phyloP scores from a whole-genome alignment of 2,329 filamentous ascomycete genomes.

The Xylaria sp. region DNA sequence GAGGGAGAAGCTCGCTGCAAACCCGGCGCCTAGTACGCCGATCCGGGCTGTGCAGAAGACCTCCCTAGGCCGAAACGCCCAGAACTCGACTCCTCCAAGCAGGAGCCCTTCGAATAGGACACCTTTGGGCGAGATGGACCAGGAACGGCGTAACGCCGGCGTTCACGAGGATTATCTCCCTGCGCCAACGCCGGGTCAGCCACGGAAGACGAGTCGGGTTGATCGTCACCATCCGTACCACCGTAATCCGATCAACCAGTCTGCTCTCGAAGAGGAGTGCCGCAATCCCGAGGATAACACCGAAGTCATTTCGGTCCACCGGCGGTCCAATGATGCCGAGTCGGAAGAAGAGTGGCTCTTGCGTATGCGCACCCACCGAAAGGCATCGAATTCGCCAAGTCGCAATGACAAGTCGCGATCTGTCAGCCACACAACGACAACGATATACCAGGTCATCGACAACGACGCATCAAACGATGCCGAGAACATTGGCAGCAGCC shows the following conservation, averaged over 20 bases:
- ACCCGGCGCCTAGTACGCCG: constrained; percentile 59
- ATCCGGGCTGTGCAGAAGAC: constrained; percentile 64
- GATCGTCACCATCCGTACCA: constrained; percentile 77
- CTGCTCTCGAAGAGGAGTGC: constrained; percentile 50
- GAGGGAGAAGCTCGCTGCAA: constrained; percentile 60
- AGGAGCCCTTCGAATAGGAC: constrained; percentile 74
- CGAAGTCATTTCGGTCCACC: constrained; percentile 64
- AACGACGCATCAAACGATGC: constrained; percentile 71
- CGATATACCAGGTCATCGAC: constrained; percentile 65
- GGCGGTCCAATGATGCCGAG: constrained; percentile 65
- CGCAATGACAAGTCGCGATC: constrained; percentile 67
- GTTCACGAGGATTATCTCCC: constrained; percentile 90
- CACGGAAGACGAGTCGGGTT: constrained; percentile 80
- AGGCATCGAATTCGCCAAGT: constrained; percentile 64
- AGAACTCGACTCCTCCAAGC: constrained; percentile 84
- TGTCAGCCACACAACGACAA: constrained; percentile 75
- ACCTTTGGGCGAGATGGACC: constrained; percentile 91
- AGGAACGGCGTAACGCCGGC: constrained; percentile 69
- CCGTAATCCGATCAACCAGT: constrained; percentile 53
- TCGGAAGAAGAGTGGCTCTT: constrained; percentile 84
- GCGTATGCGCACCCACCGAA: constrained; percentile 70
- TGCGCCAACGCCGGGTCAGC: constrained; percentile 92
- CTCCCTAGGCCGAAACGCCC: constrained; percentile 60
- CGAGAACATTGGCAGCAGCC: constrained; percentile 67
- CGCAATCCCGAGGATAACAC: constrained; percentile 58